Evolutionary conservation across 768 basidiomycete genomes (phyloP).

Genomic region (Psilocybe subaeruginosa): DNA sequence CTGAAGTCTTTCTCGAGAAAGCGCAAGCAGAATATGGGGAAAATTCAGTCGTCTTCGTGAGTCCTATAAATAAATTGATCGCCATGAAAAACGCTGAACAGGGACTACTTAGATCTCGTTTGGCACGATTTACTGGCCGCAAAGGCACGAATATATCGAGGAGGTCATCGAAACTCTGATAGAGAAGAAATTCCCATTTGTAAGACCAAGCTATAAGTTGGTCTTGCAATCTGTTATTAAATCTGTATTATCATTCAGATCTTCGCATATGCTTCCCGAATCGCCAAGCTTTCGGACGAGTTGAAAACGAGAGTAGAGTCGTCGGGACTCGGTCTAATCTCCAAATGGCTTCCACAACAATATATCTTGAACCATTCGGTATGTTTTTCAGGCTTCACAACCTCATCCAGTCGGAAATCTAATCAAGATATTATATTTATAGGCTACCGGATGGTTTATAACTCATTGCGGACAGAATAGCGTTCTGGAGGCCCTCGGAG

Average conservation of each 20-base stretch:
- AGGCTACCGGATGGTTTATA: conserved; percentile 21
- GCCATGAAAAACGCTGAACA: background rate
- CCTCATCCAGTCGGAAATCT: too few species aligned
- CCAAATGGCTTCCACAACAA: conserved; percentile 18
- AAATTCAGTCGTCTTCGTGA: conserved; percentile 10
- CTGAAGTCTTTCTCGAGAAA: conserved; percentile 5
- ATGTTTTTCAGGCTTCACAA: background rate
- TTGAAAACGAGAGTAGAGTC: conserved; percentile 2
- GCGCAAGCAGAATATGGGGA: background rate
- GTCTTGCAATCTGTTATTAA: background rate
- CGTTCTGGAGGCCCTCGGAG: conserved; percentile 12
- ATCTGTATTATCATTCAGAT: conserved; percentile 1
- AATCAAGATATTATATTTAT: background rate
- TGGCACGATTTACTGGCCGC: conserved; percentile 7
- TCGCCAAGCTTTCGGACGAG: conserved; percentile 10
- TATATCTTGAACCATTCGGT: conserved; percentile 16
- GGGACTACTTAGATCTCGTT: background rate
- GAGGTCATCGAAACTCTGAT: conserved; percentile 12
- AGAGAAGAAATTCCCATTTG: conserved; percentile 15
- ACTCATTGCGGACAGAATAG: conserved; percentile 19
- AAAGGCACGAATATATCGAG: conserved; percentile 12
- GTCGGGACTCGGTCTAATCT: conserved; percentile 9
- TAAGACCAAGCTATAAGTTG: conserved; percentile 1
- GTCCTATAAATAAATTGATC: background rate
- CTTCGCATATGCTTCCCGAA: conserved; percentile 12